Base-by-base conservation (phyloP, 2,329 filamentous ascomycete genomes). In the Colletotrichum ledebouriae region DNA sequence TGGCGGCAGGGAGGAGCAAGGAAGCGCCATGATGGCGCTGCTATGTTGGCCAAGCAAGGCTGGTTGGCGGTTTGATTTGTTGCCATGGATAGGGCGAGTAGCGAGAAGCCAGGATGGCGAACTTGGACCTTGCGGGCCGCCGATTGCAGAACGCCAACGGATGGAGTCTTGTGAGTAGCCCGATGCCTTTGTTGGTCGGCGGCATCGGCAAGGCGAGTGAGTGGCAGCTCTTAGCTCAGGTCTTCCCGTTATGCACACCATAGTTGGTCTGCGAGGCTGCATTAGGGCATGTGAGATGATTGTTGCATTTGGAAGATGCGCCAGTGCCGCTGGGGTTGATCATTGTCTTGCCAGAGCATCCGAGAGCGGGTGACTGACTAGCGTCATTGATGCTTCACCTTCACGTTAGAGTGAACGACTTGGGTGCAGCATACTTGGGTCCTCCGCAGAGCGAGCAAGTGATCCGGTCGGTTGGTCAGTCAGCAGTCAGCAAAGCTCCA, bases 21-120 rank as follows among this genome's bases (percentile, higher is more conserved):
- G 66, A 49, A 34, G 33, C 22, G 37, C 66, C 61, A 66, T 69
- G 61, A 25, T 12, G 22, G 17, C 9, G 17, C 9, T 44, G 61
- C 55, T 39, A 37, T 55, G 66, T 42, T 66, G 66, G 66, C 66
- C 42, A 42, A 44, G 62, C 55, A 65, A 69, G 62, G 55, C 66
- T 65, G 56, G 6, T 50, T 42, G 34, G 25, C 66, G n/a, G 15
- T 20, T 49, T 41, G 12, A 53, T 33, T 60, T 5, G 34, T 22
- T 44, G 44, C 6, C 56, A 60, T 65, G 66, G 41, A 56, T 46
- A 59, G 17, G 47, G 66, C 55, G 34, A 56, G 52, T 15, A 37
- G 49, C 25, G 42, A 56, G 52, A 12, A 33, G n/a, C 44, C 39
- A 47, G 20, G 44, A 53, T 57, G 10, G 41, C 39, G 33, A 65